Evolutionary conservation across 306 rosid genomes (phyloP).

Genomic region (Cucumis melo): DNA sequence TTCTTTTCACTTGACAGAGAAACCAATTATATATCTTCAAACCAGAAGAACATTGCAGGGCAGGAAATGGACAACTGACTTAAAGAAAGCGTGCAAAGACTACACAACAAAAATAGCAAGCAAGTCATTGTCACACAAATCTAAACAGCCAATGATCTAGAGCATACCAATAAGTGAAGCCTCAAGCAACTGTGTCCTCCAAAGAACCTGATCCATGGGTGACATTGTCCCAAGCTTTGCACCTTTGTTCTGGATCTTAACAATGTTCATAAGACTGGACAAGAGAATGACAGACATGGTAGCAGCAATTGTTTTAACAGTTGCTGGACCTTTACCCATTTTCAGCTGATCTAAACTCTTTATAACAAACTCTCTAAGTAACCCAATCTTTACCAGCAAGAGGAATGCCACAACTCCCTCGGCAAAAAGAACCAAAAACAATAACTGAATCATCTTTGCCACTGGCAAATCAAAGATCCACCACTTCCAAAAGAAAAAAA

Average conservation of each 20-base stretch:
- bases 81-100: background rate
- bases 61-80: background rate
- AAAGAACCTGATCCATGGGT: constrained; percentile 97
- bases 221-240: constrained; percentile 94
- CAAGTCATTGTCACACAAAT: background rate
- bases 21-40: background rate
- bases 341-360: constrained; percentile 80
- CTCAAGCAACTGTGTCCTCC: constrained; percentile 95
- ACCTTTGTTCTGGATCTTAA: constrained; percentile 96
- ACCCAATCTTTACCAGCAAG: constrained; percentile 73
- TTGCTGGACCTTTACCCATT: constrained; percentile 77
- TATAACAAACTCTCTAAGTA: constrained; percentile 77
- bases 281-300: constrained; percentile 84
- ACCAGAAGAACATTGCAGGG: background rate
- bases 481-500: background rate
- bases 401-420: constrained; percentile 62
- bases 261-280: constrained; percentile 70
- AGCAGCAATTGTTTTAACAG: constrained; percentile 74
- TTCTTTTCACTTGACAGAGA: background rate
- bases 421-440: constrained; percentile 67
- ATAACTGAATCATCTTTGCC: constrained; percentile 59
- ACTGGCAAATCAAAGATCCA: constrained; percentile 1
- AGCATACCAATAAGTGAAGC: constrained; percentile 78
- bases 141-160: background rate
- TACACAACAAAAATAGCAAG: background rate